These are phyloP conservation scores for Neotropicomus parvogracilis DNA, from an alignment of 1,284 basidiomycete species.

Conservation along the genomic window DNA sequence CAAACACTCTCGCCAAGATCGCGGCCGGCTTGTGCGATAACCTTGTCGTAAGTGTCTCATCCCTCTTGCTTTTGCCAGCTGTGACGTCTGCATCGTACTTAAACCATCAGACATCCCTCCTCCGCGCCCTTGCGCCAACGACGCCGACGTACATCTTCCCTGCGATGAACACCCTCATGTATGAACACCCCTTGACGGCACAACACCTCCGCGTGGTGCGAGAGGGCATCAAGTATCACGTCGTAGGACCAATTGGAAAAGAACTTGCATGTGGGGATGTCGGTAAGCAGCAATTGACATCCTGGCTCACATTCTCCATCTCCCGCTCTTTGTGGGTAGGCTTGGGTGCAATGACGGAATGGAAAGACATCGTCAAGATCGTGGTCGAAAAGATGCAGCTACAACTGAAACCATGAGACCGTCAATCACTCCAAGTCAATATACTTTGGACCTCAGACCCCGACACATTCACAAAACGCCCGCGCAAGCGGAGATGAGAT, in stretches of 20 bases:
- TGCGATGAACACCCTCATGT: slow-evolving; percentile 99
- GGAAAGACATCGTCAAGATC: slow-evolving; percentile 74
- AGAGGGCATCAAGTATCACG: slow-evolving; percentile 74
- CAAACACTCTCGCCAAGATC: slow-evolving; percentile 93
- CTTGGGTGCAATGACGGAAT: slow-evolving; percentile 90
- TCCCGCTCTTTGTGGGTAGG: slow-evolving; percentile 42
- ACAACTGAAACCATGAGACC: slow-evolving; percentile 11
- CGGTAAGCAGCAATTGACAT: slow-evolving; percentile 50
- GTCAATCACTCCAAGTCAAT: not conserved
- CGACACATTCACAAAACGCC: not conserved
- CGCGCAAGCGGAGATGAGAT: not conserved
- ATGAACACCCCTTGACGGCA: slow-evolving; percentile 87
- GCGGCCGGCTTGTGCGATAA: slow-evolving; percentile 89
- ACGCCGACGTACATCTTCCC: slow-evolving; percentile 90
- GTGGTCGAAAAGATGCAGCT: slow-evolving; percentile 59
- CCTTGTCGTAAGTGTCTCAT: slow-evolving; percentile 59
- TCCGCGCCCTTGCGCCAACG: slow-evolving; percentile 79
- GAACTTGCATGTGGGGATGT: slow-evolving; percentile 89
- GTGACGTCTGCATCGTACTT: not conserved
- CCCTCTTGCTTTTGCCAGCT: too few species aligned
- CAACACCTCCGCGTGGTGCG: slow-evolving; percentile 72
- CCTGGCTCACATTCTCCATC: not conserved
- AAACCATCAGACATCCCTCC: slow-evolving; percentile 70
- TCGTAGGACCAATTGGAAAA: slow-evolving; percentile 86
- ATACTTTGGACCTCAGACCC: not conserved